Evolutionary conservation across 495 filamentous ascomycete genomes (phyloP), one percentile per base, ranked within the genome.

Genomic region (Staphylotrichum longicolle): DNA sequence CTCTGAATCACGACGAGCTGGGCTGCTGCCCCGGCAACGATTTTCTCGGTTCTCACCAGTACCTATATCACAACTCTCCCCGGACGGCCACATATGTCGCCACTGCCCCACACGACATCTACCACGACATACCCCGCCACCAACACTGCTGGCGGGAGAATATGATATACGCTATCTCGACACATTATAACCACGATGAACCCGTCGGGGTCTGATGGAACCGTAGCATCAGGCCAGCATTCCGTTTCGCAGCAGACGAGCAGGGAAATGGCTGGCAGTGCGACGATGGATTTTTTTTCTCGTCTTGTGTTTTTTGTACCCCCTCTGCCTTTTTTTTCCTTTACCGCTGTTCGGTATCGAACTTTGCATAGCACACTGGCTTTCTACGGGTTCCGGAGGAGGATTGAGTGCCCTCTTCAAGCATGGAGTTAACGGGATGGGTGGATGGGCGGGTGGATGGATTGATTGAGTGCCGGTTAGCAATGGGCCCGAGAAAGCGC

Each of bases 341-440:
- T 57, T 61, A 27, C 20, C 20, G 20, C 20, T 54, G 30, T 7
- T 37, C 12, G 5, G 35, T 52, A 39, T 27, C 42, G 62, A 52
- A 54, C 56, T 57, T 30, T 67, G 67, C 67, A 69, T 69, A 66
- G 67, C 67, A 67, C 54, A 40, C 35, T 64, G 62, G 62, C 52
- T 53, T 57, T 56, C 54, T 56, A 55, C 50, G 34, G 45, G 39
- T 54, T 54, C 39, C 34, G 35, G 47, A 53, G 34, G 30, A 34
- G 60, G 30, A 35, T 32, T 30, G 54, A 15, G 44, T 2, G 39
- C 33, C 54, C 57, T 27, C 9, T 54, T 58, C 33, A 34, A 57
- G 57, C 58, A 60, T 53, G 62, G 50, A 61, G 57, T 64, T 63
- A 61, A 54, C n/a, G 4, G 40, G 58, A 50, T 47, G 55, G 54